These are phyloP conservation scores for Dichomitus squalens DNA, from an alignment of 1,284 basidiomycete genomes.

Conservation along the genomic window DNA sequence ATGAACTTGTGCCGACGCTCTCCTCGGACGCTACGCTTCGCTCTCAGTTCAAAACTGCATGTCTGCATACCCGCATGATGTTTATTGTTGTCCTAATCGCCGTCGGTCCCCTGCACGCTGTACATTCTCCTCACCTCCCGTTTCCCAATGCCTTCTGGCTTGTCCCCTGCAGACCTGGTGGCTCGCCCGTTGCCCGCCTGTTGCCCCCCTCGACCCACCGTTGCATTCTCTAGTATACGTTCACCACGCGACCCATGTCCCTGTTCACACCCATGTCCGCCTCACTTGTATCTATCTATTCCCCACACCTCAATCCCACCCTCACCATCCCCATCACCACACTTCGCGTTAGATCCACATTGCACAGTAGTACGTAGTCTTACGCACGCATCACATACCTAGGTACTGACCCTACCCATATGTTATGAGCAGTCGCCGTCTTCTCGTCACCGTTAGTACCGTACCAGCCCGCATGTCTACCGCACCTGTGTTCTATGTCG, in stretches of 20 bases:
- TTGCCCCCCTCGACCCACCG: not conserved
- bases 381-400: constrained; percentile 5
- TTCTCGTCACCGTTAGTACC: not conserved
- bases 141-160: constrained; percentile 8
- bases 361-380: constrained; percentile 13
- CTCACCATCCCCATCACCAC: not conserved
- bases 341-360: constrained; percentile 19
- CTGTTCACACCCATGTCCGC: constrained; percentile 6
- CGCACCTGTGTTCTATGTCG: constrained; percentile 13
- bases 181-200: constrained; percentile 4
- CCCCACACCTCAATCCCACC: not conserved
- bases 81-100: constrained; percentile 25
- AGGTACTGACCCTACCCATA: constrained; percentile 6
- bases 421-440: constrained; percentile 12
- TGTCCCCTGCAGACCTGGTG: constrained; percentile 1
- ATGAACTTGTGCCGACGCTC: constrained; percentile 14
- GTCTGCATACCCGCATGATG: constrained; percentile 22
- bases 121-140: constrained; percentile 6
- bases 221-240: not conserved
- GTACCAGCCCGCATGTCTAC: constrained; percentile 17
- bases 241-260: not conserved
- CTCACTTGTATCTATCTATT: constrained; percentile 20
- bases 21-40: constrained; percentile 19
- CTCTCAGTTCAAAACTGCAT: constrained; percentile 19
- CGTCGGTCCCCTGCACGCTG: constrained; percentile 7